Base-by-base conservation (phyloP, 768 basidiomycete genomes). In the Lanmaoa pseudosensibilis region DNA sequence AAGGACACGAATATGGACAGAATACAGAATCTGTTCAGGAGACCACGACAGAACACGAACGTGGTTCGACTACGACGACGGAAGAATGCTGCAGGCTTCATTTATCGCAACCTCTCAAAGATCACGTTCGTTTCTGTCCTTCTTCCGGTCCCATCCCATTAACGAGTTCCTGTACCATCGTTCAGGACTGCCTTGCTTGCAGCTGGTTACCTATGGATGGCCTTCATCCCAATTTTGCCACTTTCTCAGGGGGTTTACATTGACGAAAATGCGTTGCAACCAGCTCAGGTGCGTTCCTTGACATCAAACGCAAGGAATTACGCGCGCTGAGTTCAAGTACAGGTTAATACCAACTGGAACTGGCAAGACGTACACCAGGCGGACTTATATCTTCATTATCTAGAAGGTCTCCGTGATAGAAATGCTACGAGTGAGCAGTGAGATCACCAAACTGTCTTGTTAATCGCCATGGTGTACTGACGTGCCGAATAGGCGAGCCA, bases 201-300 rank as follows among this genome's bases (percentile, higher is more conserved):
- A 25, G 73, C 75, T 5, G 94, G 94, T 13, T 85, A 92, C 69
- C 47, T 83, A n/a, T 98, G 94, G 93, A 81, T 97, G 73, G 60
- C 87, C n/a, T 73, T 82, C 6, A 77, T 97, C 50, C 95, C 95
- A 4, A 78, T 80, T 13, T 76, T 84, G 6, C 74, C 74, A 1
- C 77, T 95, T 5, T 86, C 84, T 18, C 80, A 84, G 59, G 70
- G 75, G 10, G 90, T 86, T 10, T 96, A 93, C 68, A 88, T 96
- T 48, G 94, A 96, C 69, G 97, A 99, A 75, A 97, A 98, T 70
- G 96, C 97, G 1, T 74, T 99, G 19, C 92, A 95, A 65, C 95
- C 97, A 11, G 87, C 83, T 6, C 94, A 96, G 77, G 95, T 95
- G 63, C 47, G 66, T 39, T 5, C 18, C 64, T 51, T 58, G 11